Conservation (phyloP, 306 rosid genomes). For the Ziziphus jujuba region DNA sequence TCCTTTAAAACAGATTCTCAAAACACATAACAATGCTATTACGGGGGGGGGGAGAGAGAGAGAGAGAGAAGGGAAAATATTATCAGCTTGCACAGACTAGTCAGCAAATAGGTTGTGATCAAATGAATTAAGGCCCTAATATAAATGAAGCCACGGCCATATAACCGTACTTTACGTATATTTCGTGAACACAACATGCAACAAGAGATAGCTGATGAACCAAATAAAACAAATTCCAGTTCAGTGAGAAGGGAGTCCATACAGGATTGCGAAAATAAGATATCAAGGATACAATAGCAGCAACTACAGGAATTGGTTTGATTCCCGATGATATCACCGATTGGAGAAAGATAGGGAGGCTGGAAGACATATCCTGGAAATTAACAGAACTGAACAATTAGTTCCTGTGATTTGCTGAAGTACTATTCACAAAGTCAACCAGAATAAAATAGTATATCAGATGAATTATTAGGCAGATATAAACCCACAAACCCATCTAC, state of each 20-base stretch:
- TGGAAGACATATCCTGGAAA: constrained; percentile 62
- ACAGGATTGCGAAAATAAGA: constrained; percentile 74
- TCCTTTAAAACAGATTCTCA: constrained; percentile 19
- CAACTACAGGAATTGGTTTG: constrained; percentile 64
- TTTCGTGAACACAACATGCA: neutral
- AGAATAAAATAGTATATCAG: constrained; percentile 10
- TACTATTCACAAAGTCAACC: constrained; percentile 11
- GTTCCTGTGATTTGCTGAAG: constrained; percentile 19
- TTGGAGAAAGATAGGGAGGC: constrained; percentile 70
- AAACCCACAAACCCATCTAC: neutral
- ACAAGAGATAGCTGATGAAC: neutral
- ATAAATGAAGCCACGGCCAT: too few relatives aligned
- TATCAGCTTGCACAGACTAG: too few relatives aligned
- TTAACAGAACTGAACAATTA: constrained; percentile 28
- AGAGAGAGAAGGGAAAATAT: too few relatives aligned
- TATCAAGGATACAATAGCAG: constrained; percentile 66
- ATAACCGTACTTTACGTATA: neutral
- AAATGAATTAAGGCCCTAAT: too few relatives aligned
- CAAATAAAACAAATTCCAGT: constrained; percentile 5
- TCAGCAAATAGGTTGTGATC: too few relatives aligned
- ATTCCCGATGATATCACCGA: constrained; percentile 63
- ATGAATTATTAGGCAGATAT: neutral
- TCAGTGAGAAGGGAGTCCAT: constrained; percentile 39
- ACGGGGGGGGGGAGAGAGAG: too few relatives aligned
- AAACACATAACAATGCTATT: neutral